These are phyloP conservation scores for Globomyces sp. DNA, from an alignment of 371 early-diverging fungal species.

Conservation along the genomic window DNA sequence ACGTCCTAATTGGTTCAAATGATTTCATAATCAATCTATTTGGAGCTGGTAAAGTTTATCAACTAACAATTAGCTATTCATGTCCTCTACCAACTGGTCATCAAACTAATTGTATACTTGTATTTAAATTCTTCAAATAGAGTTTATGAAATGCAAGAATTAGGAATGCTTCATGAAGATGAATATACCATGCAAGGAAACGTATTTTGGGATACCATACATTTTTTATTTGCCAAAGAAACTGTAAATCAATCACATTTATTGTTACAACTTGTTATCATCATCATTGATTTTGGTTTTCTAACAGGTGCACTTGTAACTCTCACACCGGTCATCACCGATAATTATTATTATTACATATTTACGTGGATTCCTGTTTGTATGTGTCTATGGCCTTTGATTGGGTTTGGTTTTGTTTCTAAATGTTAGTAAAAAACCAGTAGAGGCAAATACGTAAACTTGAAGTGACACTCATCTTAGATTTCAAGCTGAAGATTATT, in stretches of 20 bases:
- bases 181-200: too few species aligned
- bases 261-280: background rate
- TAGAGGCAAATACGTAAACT: constrained; percentile 29
- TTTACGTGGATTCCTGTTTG: constrained; percentile 24
- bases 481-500: constrained; percentile 27
- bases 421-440: constrained; percentile 12
- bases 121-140: too few species aligned
- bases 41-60: too few species aligned
- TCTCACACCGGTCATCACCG: background rate
- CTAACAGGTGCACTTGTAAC: background rate
- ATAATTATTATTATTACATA: constrained; percentile 1
- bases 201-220: too few species aligned
- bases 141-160: too few species aligned
- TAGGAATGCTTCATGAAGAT: too few species aligned
- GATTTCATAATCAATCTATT: too few species aligned
- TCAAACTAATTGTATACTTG: too few species aligned
- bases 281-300: background rate
- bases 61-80: too few species aligned
- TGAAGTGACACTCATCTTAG: constrained; percentile 26
- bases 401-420: background rate
- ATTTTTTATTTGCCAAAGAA: too few species aligned
- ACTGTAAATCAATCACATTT: background rate
- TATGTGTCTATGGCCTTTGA: constrained; percentile 28
- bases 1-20: background rate
- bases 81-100: too few species aligned